Conservation (phyloP, 2,329 filamentous ascomycete genomes). For the Trichoderma koningii region DNA sequence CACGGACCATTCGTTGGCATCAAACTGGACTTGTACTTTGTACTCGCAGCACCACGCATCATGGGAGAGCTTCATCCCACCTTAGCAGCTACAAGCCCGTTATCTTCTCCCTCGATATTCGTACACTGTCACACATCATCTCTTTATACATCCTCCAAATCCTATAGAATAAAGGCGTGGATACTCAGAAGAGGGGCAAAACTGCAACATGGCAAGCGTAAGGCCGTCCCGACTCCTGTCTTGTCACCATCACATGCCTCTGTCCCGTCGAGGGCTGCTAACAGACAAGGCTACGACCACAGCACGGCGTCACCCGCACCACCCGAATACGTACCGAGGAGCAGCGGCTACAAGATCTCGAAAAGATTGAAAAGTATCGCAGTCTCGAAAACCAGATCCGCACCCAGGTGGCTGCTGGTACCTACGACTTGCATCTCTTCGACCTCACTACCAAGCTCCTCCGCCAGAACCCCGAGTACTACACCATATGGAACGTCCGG, state of each 20-base stretch:
- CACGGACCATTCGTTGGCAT: no score
- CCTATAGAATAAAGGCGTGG: no score
- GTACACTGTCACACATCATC: no score
- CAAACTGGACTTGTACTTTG: no score
- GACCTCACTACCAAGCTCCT: slow-evolving; percentile 72
- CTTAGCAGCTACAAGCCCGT: no score
- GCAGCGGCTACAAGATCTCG: slow-evolving; percentile 69
- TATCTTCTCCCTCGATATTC: no score
- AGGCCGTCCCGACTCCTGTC: background rate
- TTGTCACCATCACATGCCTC: background rate
- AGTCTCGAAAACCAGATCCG: slow-evolving; percentile 69
- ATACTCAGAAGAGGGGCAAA: background rate
- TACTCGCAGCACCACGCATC: no score
- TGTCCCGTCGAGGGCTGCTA: background rate
- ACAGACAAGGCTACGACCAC: slow-evolving; percentile 5
- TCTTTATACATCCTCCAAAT: background rate
- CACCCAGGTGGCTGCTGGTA: slow-evolving; percentile 53
- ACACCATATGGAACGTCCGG: slow-evolving; percentile 88
- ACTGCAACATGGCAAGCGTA: slow-evolving; percentile 15
- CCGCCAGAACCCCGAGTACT: slow-evolving; percentile 81
- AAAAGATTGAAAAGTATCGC: slow-evolving; percentile 76
- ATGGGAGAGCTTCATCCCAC: no score
- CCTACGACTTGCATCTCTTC: slow-evolving; percentile 52
- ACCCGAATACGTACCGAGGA: slow-evolving; percentile 65
- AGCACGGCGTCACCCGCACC: slow-evolving; percentile 84